Conservation (phyloP, 192 early-diverging fungal genomes). For the Coemansia sp. region DNA sequence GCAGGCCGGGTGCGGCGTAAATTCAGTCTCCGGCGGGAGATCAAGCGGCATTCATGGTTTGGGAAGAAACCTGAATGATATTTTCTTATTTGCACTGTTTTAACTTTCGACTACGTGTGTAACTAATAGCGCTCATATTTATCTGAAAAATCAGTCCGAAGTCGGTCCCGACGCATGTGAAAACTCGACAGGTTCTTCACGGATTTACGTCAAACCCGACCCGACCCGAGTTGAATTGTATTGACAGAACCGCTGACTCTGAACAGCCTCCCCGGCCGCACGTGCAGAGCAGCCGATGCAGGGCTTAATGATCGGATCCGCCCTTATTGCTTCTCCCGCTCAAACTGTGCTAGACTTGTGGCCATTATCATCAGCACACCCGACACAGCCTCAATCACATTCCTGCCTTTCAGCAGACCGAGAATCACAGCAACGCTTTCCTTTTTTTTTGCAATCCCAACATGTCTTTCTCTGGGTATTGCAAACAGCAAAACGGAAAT, state of each 20-base stretch:
- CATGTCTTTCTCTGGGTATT: neutral
- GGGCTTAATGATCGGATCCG: neutral
- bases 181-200: neutral
- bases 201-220: neutral
- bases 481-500: neutral
- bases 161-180: neutral
- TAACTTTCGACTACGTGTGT: no score
- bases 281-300: neutral
- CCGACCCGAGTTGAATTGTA: neutral
- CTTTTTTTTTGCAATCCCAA: neutral
- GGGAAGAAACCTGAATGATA: conserved; percentile 17
- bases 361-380: neutral
- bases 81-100: neutral
- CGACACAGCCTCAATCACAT: conserved; percentile 1
- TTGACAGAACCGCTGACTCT: neutral
- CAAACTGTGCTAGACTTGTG: neutral
- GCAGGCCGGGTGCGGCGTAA: neutral
- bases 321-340: neutral
- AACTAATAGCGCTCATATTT: no score
- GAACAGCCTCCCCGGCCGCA: neutral
- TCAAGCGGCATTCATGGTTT: conserved; percentile 40
- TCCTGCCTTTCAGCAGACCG: neutral
- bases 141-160: neutral
- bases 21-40: conserved; percentile 34
- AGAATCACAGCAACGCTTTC: neutral